Evolutionary conservation across 1,139 yeast species (phyloP), one percentile per base, ranked within the genome.

Genomic region (Pichiaceae sp.): DNA sequence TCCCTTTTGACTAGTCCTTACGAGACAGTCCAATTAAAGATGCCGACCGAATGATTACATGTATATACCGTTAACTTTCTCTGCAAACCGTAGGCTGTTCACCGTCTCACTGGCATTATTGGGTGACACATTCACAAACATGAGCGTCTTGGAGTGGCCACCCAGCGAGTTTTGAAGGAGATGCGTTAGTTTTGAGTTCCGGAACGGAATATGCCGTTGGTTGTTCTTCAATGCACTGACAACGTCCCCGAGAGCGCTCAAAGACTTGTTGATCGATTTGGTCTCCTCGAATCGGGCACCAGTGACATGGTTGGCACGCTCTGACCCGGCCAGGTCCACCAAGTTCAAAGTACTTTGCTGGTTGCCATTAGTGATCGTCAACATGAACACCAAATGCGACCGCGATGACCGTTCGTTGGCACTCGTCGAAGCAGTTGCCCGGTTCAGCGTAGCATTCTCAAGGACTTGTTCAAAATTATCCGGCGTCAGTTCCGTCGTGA

Each of bases 51-150:
- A 21, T 12, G 7, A 14, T 18, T 35, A 35, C 18, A 51, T 38
- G 38, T 68, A 70, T 0, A 84, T 78, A 31, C 63, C 62, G 48
- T 79, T 79, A 2, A 82, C 91, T 45, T 86, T 85, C 5, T 87
- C 74, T 1, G 97, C 98, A 66, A 91, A 91, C 38, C 97, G 65
- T 40, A 91, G 64, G 0, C 96, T 85, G 51, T 85, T 85, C 19
- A 89, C 51, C 0, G 95, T 81, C 54, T 91, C 98, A 46, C 68
- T 74, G 36, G 78, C 68, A 54, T 84, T 84, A 35, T 72, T 60
- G 4, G 96, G 89, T 2, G 96, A 83, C 4, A 89, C 70, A 50
- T 87, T 89, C 12, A 87, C 96, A 66, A 91, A 82, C 96, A 91
- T 87, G 41, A 91, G 64, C 0, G 96, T 87, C 56, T 89, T 91